Conservation (phyloP, 148 eudicot species). For the Fagopyrum tataricum region DNA sequence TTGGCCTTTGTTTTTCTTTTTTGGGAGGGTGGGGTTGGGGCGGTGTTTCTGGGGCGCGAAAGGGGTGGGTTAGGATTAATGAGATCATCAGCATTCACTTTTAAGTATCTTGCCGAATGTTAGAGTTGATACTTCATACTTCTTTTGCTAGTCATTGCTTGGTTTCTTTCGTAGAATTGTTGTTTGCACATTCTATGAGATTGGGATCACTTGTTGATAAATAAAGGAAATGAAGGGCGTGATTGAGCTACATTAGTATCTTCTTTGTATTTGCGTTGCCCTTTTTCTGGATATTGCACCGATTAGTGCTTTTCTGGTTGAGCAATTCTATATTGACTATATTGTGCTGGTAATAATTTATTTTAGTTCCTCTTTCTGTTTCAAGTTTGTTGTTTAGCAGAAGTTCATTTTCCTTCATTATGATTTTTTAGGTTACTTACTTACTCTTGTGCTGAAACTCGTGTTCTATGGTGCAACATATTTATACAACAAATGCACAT, state of each 20-base stretch:
- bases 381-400: neutral
- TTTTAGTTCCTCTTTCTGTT: neutral
- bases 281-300: neutral
- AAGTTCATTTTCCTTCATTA: neutral
- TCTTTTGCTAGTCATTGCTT: neutral
- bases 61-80: neutral
- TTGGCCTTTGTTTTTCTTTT: neutral
- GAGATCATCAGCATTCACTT: neutral
- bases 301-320: neutral
- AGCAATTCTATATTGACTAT: neutral
- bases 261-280: constrained; percentile 1
- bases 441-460: neutral
- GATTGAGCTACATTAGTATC: neutral
- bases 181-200: neutral
- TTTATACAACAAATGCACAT: constrained; percentile 5
- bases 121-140: neutral
- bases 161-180: neutral
- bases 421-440: neutral
- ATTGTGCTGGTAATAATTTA: neutral
- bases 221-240: neutral
- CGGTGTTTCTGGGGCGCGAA: neutral
- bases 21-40: neutral
- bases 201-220: neutral
- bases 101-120: neutral
- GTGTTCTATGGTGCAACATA: neutral